A percentile compares a stretch with the other conserved stretches of the same genome.
Conservation (phyloP, 352 stramenopile species). For the Peronospora destructor region DNA sequence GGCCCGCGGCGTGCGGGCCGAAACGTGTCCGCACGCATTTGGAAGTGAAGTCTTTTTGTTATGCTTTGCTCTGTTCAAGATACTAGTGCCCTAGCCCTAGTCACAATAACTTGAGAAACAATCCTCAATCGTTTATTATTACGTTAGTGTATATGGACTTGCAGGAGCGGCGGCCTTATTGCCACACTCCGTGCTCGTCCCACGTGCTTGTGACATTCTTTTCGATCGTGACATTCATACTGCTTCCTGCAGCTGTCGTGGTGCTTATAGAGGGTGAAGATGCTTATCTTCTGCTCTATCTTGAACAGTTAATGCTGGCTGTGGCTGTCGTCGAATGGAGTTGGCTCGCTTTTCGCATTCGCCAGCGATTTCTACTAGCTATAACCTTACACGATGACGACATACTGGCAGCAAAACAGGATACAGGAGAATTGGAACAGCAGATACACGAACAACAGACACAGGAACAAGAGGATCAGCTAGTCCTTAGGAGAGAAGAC, state of each 20-base stretch:
- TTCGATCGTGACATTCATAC: conserved; percentile 24
- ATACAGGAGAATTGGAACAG: conserved; percentile 1
- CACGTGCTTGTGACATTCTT: conserved; percentile 20
- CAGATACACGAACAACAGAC: conserved; percentile 5
- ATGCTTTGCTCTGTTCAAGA: no score
- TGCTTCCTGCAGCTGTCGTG: conserved; percentile 29
- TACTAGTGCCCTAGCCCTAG: no score
- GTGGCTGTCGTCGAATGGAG: conserved; percentile 42
- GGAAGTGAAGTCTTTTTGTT: no score
- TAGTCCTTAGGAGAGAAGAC: conserved; percentile 22
- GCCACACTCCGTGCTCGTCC: conserved; percentile 21
- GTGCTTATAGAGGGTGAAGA: conserved; percentile 31
- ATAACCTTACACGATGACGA: conserved; percentile 18
- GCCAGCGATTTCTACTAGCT: conserved; percentile 34
- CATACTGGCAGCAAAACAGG: background rate
- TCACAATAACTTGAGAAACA: no score
- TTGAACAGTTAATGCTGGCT: conserved; percentile 33
- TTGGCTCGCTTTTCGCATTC: conserved; percentile 44
- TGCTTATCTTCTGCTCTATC: conserved; percentile 37
- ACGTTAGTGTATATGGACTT: conserved; percentile 18
- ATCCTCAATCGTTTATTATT: conserved; percentile 21
- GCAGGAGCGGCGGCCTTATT: conserved; percentile 26
- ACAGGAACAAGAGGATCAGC: conserved; percentile 16
- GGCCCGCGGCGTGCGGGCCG: no score
- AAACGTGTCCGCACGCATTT: no score